A percentile compares a stretch with the other conserved stretches of the same genome.
Conservation (phyloP, 768 basidiomycete genomes). For the Phlebiopsis flavidoalba region DNA sequence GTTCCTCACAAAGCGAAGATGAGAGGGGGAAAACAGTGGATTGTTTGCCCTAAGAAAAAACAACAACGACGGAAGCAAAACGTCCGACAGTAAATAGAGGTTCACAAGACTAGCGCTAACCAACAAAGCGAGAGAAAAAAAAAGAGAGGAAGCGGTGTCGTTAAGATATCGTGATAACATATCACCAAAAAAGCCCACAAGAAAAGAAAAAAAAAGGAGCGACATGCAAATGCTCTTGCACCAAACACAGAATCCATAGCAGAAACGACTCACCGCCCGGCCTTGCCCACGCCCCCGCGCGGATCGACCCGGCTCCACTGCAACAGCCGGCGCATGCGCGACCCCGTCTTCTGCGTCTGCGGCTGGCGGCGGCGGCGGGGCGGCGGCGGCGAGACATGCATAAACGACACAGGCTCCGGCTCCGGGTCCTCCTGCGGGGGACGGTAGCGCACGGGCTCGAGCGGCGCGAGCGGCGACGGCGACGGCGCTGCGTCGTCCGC, state of each 20-base stretch:
- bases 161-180: neutral
- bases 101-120: neutral
- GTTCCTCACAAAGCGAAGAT: neutral
- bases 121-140: neutral
- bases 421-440: neutral
- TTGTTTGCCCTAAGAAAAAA: neutral
- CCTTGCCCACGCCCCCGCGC: neutral
- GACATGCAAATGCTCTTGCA: neutral
- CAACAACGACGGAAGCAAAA: neutral
- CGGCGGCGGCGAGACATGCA: slow-evolving; percentile 4
- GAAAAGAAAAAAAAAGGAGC: neutral
- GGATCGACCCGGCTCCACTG: neutral
- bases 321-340: neutral
- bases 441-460: neutral
- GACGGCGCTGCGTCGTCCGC: neutral
- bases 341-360: neutral
- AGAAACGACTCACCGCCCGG: neutral
- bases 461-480: neutral
- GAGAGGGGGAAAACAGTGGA: neutral
- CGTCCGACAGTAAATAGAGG: neutral
- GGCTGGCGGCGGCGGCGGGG: neutral
- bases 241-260: neutral
- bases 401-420: slow-evolving; percentile 1
- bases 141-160: neutral
- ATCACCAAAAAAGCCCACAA: neutral